These are phyloP conservation scores for Calonectria pauciramosa DNA, from an alignment of 2,329 filamentous ascomycete genomes.

Conservation along the genomic window DNA sequence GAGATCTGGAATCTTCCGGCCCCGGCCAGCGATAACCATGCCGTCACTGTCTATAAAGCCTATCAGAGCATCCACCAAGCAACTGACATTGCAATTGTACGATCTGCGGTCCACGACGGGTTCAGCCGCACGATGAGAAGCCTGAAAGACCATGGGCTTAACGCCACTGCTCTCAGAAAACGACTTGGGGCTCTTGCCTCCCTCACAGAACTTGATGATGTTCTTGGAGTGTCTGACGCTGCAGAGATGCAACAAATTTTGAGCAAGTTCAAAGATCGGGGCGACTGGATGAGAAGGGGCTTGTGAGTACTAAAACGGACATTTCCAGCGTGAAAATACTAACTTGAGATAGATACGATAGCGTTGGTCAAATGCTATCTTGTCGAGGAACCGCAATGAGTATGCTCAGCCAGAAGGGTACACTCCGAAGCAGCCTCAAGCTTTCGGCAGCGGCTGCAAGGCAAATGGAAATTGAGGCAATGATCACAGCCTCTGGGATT, in stretches of 20 bases:
- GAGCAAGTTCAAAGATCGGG: slow-evolving; percentile 73
- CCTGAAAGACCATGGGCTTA: slow-evolving; percentile 63
- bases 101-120: slow-evolving; percentile 73
- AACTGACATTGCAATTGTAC: slow-evolving; percentile 66
- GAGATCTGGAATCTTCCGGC: slow-evolving; percentile 94
- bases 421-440: slow-evolving; percentile 72
- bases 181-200: slow-evolving; percentile 76
- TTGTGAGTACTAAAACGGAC: slow-evolving; percentile 66
- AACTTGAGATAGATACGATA: slow-evolving; percentile 70
- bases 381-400: slow-evolving; percentile 88
- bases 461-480: slow-evolving; percentile 80
- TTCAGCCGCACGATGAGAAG: slow-evolving; percentile 72
- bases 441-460: slow-evolving; percentile 75
- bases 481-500: slow-evolving; percentile 80
- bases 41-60: slow-evolving; percentile 81
- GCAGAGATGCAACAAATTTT: slow-evolving; percentile 74
- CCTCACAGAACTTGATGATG: slow-evolving; percentile 85
- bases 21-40: slow-evolving; percentile 73
- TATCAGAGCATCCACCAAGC: slow-evolving; percentile 85
- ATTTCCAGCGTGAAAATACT: slow-evolving; percentile 3
- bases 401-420: slow-evolving; percentile 78
- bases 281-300: slow-evolving; percentile 86
- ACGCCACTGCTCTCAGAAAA: slow-evolving; percentile 65
- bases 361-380: slow-evolving; percentile 84
- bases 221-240: slow-evolving; percentile 72